A percentile compares a stretch with the other conserved stretches of the same genome.
These are phyloP conservation scores for Fusarium sp. DNA, from an alignment of 2,329 filamentous ascomycete species.

Conservation along the genomic window DNA sequence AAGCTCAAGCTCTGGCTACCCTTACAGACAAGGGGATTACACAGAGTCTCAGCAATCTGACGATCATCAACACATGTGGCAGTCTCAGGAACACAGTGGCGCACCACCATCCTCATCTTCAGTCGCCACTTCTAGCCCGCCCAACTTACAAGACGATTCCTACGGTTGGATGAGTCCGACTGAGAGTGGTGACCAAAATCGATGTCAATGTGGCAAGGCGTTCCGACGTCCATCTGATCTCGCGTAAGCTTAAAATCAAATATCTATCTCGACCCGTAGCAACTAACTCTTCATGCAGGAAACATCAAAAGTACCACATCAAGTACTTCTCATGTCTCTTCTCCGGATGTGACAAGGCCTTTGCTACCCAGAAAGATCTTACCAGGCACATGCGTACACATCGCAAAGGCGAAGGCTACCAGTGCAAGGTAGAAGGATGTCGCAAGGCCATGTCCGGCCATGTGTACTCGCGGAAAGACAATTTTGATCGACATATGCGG, in stretches of 20 bases:
- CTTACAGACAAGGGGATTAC: slow-evolving; percentile 35
- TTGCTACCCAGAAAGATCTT: slow-evolving; percentile 49
- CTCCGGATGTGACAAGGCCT: slow-evolving; percentile 46
- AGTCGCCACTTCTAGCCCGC: slow-evolving; percentile 40
- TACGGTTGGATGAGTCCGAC: slow-evolving; percentile 28
- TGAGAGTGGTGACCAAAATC: slow-evolving; percentile 34
- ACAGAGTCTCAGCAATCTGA: slow-evolving; percentile 33
- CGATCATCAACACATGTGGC: slow-evolving; percentile 40
- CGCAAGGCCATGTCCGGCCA: slow-evolving; percentile 49
- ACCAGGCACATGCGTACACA: slow-evolving; percentile 48
- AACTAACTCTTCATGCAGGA: slow-evolving; percentile 35
- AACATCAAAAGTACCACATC: slow-evolving; percentile 51
- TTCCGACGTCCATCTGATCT: slow-evolving; percentile 49
- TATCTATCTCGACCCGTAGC: neutral
- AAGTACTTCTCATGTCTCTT: slow-evolving; percentile 50
- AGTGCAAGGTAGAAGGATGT: slow-evolving; percentile 48
- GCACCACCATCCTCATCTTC: slow-evolving; percentile 42
- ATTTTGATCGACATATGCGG: slow-evolving; percentile 50
- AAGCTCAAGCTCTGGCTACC: slow-evolving; percentile 26
- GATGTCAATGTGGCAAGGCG: slow-evolving; percentile 47
- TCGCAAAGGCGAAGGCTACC: slow-evolving; percentile 48
- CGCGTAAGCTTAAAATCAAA: slow-evolving; percentile 37
- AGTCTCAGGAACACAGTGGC: slow-evolving; percentile 33
- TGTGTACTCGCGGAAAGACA: slow-evolving; percentile 50
- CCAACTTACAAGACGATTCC: slow-evolving; percentile 43